Percentiles rank a stretch among this genome's conserved stretches.
Conservation (phyloP, 495 filamentous ascomycete genomes). For the Tuber microsphaerosporum region DNA sequence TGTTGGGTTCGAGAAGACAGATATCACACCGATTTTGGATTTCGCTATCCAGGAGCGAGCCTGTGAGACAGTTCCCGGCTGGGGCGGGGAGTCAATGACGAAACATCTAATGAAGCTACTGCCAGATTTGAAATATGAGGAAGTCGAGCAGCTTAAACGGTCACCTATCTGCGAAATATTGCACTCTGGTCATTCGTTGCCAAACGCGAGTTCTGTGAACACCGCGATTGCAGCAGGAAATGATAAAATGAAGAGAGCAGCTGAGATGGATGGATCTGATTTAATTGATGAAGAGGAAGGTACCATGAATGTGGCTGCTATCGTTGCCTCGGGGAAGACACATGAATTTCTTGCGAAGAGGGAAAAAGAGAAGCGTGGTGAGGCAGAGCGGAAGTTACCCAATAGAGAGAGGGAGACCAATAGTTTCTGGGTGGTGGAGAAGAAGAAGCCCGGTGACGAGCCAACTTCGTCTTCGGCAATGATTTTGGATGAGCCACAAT, state of each 20-base stretch:
- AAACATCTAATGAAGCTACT: conserved; percentile 63
- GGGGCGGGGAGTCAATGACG: conserved; percentile 87
- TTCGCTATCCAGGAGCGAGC: conserved; percentile 59
- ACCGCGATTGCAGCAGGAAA: conserved; percentile 40
- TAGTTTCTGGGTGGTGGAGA: conserved; percentile 75
- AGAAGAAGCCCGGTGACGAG: conserved; percentile 45
- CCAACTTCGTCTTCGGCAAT: conserved; percentile 23
- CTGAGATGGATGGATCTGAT: conserved; percentile 47
- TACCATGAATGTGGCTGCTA: conserved; percentile 85
- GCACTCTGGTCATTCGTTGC: conserved; percentile 56
- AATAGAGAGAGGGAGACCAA: conserved; percentile 74
- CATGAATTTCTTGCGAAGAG: conserved; percentile 83
- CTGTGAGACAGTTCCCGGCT: conserved; percentile 56
- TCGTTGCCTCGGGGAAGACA: conserved; percentile 85
- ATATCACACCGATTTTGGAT: conserved; percentile 80
- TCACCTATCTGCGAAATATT: conserved; percentile 84
- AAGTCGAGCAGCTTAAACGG: conserved; percentile 84
- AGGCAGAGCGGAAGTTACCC: conserved; percentile 61
- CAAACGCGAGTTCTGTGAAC: conserved; percentile 48
- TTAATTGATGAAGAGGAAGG: conserved; percentile 63
- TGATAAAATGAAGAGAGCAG: conserved; percentile 42
- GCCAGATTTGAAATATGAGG: conserved; percentile 58
- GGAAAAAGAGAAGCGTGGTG: conserved; percentile 72
- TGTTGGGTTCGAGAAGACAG: conserved; percentile 81
- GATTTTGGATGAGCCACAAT: conserved; percentile 38